Evolutionary conservation across 1,284 basidiomycete genomes (phyloP).

Genomic region (Malassezia psittaci): DNA sequence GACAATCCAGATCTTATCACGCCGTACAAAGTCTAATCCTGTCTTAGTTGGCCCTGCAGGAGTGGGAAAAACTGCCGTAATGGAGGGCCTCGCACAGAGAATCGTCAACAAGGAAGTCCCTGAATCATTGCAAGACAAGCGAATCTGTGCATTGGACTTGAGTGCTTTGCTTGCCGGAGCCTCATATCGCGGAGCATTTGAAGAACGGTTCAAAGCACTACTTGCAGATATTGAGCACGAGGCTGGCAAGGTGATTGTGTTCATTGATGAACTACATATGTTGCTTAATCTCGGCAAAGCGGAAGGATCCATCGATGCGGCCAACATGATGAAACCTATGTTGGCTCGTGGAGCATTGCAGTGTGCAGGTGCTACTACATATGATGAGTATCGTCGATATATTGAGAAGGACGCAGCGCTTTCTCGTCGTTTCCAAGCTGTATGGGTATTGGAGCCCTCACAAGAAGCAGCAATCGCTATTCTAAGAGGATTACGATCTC

Average conservation of each 20-base stretch:
- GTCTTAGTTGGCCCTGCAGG: constrained; percentile 54
- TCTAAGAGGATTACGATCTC: constrained; percentile 74
- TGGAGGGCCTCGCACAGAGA: constrained; percentile 78
- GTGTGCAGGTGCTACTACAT: constrained; percentile 82
- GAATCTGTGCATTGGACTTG: constrained; percentile 73
- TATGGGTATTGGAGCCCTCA: constrained; percentile 76
- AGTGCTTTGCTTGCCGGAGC: constrained; percentile 91
- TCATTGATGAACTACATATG: constrained; percentile 69
- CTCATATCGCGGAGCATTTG: constrained; percentile 92
- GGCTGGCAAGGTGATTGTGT: constrained; percentile 75
- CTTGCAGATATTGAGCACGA: constrained; percentile 83
- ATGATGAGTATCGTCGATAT: constrained; percentile 83
- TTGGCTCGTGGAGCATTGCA: constrained; percentile 70
- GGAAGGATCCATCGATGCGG: constrained; percentile 25
- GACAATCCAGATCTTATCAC: constrained; percentile 62
- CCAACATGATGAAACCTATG: constrained; percentile 38
- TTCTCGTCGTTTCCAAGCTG: constrained; percentile 79
- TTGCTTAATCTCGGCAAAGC: constrained; percentile 39
- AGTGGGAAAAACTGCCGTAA: constrained; percentile 58
- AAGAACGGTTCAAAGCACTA: constrained; percentile 88
- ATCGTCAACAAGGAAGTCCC: constrained; percentile 85
- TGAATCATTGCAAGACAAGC: constrained; percentile 48
- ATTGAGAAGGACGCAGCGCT: constrained; percentile 78
- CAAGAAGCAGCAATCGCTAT: constrained; percentile 84
- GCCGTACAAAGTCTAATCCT: constrained; percentile 59